Evolutionary conservation across 1,139 yeast species (phyloP).

Genomic region (Kodamaea derodonti): DNA sequence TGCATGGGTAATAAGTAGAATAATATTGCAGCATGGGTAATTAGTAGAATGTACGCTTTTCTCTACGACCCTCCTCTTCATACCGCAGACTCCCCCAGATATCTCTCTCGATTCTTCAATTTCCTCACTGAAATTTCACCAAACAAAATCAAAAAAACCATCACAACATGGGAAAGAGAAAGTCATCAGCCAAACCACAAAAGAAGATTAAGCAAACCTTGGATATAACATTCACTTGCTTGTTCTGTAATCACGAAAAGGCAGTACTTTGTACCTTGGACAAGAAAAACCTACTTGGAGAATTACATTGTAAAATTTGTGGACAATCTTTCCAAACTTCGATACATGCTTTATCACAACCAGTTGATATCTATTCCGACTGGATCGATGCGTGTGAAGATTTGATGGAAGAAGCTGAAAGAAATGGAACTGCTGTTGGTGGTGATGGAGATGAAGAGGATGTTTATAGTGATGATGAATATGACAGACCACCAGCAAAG

Average conservation of each 20-base stretch:
- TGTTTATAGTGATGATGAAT: constrained; percentile 38
- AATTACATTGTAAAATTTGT: constrained; percentile 85
- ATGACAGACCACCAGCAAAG: constrained; percentile 5
- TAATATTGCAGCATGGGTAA: too few species aligned
- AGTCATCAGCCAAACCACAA: constrained; percentile 82
- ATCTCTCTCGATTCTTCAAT: too few species aligned
- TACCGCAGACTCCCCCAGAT: too few species aligned
- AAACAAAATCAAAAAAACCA: too few species aligned
- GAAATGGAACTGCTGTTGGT: constrained; percentile 20
- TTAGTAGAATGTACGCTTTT: too few species aligned
- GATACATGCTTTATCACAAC: constrained; percentile 77
- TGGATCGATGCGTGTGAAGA: constrained; percentile 99
- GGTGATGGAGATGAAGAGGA: constrained; percentile 24
- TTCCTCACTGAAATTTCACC: too few species aligned
- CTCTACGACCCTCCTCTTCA: too few species aligned
- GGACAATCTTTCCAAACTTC: constrained; percentile 93
- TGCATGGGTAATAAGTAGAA: too few species aligned
- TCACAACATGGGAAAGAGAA: constrained; percentile 75
- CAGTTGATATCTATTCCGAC: constrained; percentile 93
- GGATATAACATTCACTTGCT: constrained; percentile 83
- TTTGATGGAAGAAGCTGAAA: constrained; percentile 65
- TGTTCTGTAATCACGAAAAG: constrained; percentile 94
- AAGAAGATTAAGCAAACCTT: constrained; percentile 76
- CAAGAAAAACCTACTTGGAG: constrained; percentile 82
- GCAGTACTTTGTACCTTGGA: constrained; percentile 87